Base-by-base conservation (phyloP, 2,329 filamentous ascomycete genomes). In the Colletotrichum viniferum region DNA sequence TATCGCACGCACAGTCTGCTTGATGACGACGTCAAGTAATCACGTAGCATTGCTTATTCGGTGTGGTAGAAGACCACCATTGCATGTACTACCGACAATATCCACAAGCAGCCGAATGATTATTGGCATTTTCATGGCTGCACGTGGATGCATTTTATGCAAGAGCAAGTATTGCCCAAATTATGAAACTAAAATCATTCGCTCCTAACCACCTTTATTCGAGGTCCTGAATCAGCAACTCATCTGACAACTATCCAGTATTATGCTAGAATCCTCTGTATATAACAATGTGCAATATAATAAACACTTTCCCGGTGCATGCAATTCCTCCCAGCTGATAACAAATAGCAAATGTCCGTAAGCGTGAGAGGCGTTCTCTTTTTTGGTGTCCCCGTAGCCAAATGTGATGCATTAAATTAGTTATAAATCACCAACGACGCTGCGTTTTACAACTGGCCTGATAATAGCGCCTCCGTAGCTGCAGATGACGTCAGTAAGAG, bases 391-490 rank as follows among this genome's bases (percentile, higher is more conserved):
- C 56, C 69, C 61, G 24, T 66, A 56, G 43, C 69, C 69, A 69
- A 55, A 43, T 48, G 48, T 52, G 38, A 71, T 66, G 74, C 71
- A 71, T 71, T 74, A 76, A 52, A 74, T 71, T 66, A 71, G 14
- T 16, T 74, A 66, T 71, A 71, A 28, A 66, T 61, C 43, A 60
- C 26, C 26, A 34, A 34, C 7, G 36, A 34, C 63, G 34, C 52
- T 48, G 24, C 32, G 66, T 34, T 68, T 82, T 90, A 96, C 80
- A 96, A 86, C 82, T 95, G 93, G 66, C 94, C 94, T 63, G 94
- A 95, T 69, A 96, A 87, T 77, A 96, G 88, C 68, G 94, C 94
- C 85, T 96, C 94, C 74, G 94, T 96, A 79, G 94, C 94, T 91
- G 79, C 26, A 36, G 21, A 52, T 28, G 9, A 68, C 61, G 77